Evolutionary conservation across 1,284 basidiomycete genomes (phyloP).

Genomic region (Porogramme epimiltina): DNA sequence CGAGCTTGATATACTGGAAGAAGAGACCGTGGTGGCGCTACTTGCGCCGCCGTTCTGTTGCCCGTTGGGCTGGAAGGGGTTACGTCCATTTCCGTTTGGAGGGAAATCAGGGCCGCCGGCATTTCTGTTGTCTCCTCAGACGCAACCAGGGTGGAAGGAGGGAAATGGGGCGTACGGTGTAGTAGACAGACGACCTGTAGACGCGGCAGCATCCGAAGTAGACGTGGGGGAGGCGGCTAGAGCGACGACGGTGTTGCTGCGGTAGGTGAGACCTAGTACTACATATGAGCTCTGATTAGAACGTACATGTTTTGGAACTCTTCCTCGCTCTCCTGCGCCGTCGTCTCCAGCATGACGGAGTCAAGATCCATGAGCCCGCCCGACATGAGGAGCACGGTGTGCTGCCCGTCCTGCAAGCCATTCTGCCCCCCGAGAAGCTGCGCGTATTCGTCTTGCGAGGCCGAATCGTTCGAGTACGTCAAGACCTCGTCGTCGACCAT

Average conservation of each 20-base stretch:
- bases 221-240: not conserved
- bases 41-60: not conserved
- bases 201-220: not conserved
- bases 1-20: too few relatives aligned
- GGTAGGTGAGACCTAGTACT: not conserved
- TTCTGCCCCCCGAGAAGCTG: slow-evolving; percentile 45
- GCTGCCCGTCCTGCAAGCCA: slow-evolving; percentile 44
- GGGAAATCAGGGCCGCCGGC: not conserved
- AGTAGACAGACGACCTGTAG: not conserved
- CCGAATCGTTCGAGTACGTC: slow-evolving; percentile 37
- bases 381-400: slow-evolving; percentile 48
- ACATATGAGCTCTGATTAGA: too few relatives aligned
- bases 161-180: not conserved
- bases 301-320: slow-evolving; percentile 34
- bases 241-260: not conserved
- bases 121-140: not conserved
- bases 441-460: slow-evolving; percentile 31
- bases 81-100: not conserved
- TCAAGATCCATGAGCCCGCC: slow-evolving; percentile 51
- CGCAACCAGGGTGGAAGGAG: not conserved
- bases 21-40: too few relatives aligned
- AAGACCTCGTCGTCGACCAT: slow-evolving; percentile 46
- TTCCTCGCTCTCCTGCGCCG: slow-evolving; percentile 31
- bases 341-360: slow-evolving; percentile 43
- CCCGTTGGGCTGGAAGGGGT: not conserved